A percentile compares a stretch with the other conserved stretches of the same genome.
Conservation (phyloP, 2,329 filamentous ascomycete species). For the Drechslera avenae region DNA sequence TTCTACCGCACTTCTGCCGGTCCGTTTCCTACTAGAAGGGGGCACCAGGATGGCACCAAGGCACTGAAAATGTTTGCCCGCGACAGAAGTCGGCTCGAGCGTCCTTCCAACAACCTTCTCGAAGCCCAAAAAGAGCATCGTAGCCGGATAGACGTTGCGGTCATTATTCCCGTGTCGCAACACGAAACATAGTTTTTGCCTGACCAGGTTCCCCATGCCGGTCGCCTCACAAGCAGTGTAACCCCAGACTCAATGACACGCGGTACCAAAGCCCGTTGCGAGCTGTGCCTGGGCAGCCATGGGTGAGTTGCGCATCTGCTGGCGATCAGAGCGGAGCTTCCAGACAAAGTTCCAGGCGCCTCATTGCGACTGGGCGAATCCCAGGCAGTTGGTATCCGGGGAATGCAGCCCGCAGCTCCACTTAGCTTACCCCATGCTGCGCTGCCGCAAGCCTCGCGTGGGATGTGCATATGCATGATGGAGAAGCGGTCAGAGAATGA, state of each 20-base stretch:
- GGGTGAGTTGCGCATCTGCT: constrained; percentile 6
- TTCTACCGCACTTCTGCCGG: constrained; percentile 30
- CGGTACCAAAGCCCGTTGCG: not conserved
- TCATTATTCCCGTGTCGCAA: constrained; percentile 11
- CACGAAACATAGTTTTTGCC: constrained; percentile 5
- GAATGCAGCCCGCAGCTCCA: constrained; percentile 30
- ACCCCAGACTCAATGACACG: not conserved
- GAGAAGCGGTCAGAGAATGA: constrained; percentile 35
- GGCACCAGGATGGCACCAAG: constrained; percentile 10
- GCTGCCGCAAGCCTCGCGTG: constrained; percentile 31
- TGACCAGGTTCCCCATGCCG: constrained; percentile 3
- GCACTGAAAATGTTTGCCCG: constrained; percentile 3
- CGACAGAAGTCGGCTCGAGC: constrained; percentile 31
- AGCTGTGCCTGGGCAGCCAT: constrained; percentile 1
- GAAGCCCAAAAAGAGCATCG: constrained; percentile 28
- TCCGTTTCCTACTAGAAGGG: constrained; percentile 20
- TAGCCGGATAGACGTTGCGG: constrained; percentile 9
- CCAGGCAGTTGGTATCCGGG: constrained; percentile 30
- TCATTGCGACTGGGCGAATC: constrained; percentile 18
- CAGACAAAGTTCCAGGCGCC: constrained; percentile 22
- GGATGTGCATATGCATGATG: constrained; percentile 22
- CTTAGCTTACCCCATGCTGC: constrained; percentile 26
- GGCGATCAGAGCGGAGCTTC: constrained; percentile 16
- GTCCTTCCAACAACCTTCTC: constrained; percentile 35
- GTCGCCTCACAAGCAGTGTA: not conserved